phyloP scores from a whole-genome alignment of 2,329 filamentous ascomycete species.

The Ophiocordyceps unilateralis region DNA sequence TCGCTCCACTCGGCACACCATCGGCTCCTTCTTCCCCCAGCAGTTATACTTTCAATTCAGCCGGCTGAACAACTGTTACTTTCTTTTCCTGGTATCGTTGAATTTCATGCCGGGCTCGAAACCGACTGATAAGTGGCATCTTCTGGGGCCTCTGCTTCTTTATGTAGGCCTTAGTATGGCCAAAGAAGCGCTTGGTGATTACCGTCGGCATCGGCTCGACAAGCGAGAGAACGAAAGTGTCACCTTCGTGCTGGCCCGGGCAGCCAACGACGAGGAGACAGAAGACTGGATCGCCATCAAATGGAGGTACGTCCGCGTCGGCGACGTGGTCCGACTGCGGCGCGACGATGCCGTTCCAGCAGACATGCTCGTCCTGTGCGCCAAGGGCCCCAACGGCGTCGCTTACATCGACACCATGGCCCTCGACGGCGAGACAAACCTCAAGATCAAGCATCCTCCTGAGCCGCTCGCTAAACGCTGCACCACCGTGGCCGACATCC shows the following conservation, averaged over 20 bases:
- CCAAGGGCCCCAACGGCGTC: slow-evolving; percentile 57
- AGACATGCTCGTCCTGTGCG: slow-evolving; percentile 64
- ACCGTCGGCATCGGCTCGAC: slow-evolving; percentile 62
- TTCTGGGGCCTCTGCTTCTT: slow-evolving; percentile 55
- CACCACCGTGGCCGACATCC: slow-evolving; percentile 33
- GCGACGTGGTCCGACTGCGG: slow-evolving; percentile 28
- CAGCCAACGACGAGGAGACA: slow-evolving; percentile 42
- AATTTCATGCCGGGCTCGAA: slow-evolving; percentile 46
- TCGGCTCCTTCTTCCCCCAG: slow-evolving; percentile 72
- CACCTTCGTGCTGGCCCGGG: slow-evolving; percentile 25
- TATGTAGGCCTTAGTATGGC: slow-evolving; percentile 66
- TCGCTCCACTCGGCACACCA: slow-evolving; percentile 65
- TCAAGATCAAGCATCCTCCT: slow-evolving; percentile 58
- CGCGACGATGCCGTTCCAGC: slow-evolving; percentile 70
- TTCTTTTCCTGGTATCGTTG: background rate
- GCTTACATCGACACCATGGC: slow-evolving; percentile 81
- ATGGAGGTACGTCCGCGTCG: slow-evolving; percentile 31
- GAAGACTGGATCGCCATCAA: slow-evolving; percentile 31
- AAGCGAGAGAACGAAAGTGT: slow-evolving; percentile 56
- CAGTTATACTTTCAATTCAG: slow-evolving; percentile 74
- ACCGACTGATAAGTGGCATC: slow-evolving; percentile 56
- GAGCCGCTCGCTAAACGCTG: slow-evolving; percentile 41
- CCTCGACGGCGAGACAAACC: slow-evolving; percentile 64
- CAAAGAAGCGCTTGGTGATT: slow-evolving; percentile 80
- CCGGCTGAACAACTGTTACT: background rate